phyloP scores from a whole-genome alignment of 768 basidiomycete species.

The Pleurotus ostreatus region DNA sequence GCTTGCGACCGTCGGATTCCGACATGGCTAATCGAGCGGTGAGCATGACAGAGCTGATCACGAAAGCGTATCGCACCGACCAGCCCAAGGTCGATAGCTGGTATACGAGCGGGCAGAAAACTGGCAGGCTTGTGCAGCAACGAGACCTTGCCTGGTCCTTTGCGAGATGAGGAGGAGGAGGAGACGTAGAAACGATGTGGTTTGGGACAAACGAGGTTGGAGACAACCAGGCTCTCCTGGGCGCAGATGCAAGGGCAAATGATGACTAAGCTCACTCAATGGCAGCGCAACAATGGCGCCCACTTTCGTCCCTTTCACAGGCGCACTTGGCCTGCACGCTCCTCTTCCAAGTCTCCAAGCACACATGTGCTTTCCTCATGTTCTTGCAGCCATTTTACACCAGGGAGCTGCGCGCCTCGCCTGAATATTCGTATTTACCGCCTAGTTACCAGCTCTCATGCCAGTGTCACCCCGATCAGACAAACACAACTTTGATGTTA shows the following conservation, averaged over 20 bases:
- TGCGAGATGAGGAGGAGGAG: conserved; percentile 5
- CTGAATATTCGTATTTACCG: neutral
- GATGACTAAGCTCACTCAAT: conserved; percentile 22
- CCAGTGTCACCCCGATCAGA: neutral
- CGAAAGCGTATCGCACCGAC: neutral
- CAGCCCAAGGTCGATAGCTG: neutral
- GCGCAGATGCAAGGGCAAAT: conserved; percentile 6
- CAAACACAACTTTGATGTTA: conserved; percentile 3
- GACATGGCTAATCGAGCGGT: conserved; percentile 41
- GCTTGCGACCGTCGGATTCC: conserved; percentile 48
- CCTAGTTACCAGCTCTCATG: neutral
- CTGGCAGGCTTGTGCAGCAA: conserved; percentile 5
- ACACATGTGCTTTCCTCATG: conserved; percentile 11
- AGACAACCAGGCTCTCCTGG: neutral
- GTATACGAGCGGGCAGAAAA: neutral
- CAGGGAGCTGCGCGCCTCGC: too few species aligned
- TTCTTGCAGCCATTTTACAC: neutral
- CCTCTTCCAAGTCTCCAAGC: neutral
- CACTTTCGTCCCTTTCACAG: neutral
- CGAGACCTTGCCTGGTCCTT: neutral
- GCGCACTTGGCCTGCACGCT: too few species aligned
- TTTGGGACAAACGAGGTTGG: conserved; percentile 12
- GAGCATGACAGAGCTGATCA: neutral
- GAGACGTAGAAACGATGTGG: conserved; percentile 3
- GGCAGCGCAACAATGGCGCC: conserved; percentile 16